A percentile compares a stretch with the other conserved stretches of the same genome.
These are phyloP conservation scores for Bipolaris sorokiniana DNA, from an alignment of 2,329 filamentous ascomycete species.

Conservation along the genomic window DNA sequence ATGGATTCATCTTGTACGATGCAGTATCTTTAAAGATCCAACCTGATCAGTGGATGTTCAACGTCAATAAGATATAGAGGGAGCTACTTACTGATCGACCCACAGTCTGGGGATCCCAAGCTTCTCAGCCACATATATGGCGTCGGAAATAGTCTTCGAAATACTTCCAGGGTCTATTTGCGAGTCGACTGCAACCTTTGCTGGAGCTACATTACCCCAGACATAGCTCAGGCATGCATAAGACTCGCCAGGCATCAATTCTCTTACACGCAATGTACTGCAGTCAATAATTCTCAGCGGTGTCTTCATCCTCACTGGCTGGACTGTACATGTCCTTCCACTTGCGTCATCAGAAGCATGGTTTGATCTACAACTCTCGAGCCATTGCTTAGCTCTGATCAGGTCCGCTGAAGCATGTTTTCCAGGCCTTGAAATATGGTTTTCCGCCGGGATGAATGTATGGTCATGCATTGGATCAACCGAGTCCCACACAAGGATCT, in stretches of 20 bases:
- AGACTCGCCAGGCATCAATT: neutral
- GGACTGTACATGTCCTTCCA: neutral
- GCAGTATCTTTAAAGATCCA: neutral
- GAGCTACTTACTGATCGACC: neutral
- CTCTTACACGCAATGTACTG: neutral
- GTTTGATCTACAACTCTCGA: neutral
- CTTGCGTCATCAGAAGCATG: neutral
- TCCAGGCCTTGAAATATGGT: too few relatives aligned
- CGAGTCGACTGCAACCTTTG: neutral
- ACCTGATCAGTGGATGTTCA: neutral
- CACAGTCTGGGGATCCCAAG: conserved; percentile 6
- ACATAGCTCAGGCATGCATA: neutral
- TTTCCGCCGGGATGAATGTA: too few relatives aligned
- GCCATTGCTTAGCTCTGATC: neutral
- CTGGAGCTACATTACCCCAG: neutral
- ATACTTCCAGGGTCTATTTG: neutral
- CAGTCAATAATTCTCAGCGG: neutral
- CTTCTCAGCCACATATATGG: conserved; percentile 3
- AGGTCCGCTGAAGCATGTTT: neutral
- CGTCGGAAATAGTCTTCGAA: conserved; percentile 9
- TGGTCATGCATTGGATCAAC: too few relatives aligned
- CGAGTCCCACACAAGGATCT: too few relatives aligned
- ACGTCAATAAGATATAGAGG: neutral
- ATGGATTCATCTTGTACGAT: conserved; percentile 8
- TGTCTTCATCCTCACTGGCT: neutral